Evolutionary conservation across 345 rosid genomes (phyloP), one percentile per base, ranked within the genome.

Genomic region (Lepidium africanum): DNA sequence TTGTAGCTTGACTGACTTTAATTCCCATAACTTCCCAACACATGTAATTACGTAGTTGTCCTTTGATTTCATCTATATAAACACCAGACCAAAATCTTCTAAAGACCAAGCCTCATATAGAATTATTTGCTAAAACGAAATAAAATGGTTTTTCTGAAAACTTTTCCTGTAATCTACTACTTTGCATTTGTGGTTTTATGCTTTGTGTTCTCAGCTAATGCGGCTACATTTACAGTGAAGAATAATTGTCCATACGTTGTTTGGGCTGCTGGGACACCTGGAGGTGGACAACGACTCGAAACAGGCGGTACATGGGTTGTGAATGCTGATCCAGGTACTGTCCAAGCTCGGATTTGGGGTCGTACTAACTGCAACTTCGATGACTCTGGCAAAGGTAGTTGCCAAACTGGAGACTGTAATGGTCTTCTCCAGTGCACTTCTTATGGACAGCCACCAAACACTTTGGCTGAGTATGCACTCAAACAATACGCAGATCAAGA

Each of bases 231-330:
- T 15, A 54, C 65, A 9, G 69, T 79, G 39, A 56, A n/a, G 4
- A 79, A 79, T 63, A 68, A 55, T 7, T 79, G 80, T 27, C 66
- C 73, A 3, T 40, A 50, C 49, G 67, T 78, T 45, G 80, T 79
- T 13, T 79, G 80, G 83, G 83, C 83, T 6, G 69, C 69, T 15
- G 80, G 79, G 2, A 49, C 30, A 11, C 83, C 76, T 19, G 83
- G 80, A 2, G 80, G 80, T 9, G 83, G 83, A 5, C 55, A 10
- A 12, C 66, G 56, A 15, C 78, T 76, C 27, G 48, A 60, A 32
- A 32, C 1, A 7, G 78, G 82, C 17, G 62, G 73, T 21, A 51
- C 70, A 19, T 80, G 80, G 83, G 27, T 9, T 15, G 39, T 79
- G 14, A 17, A 2, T 9, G 73, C 50, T 13, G 30, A 51, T n/a